A percentile compares a stretch with the other conserved stretches of the same genome.
Evolutionary conservation across 371 early-diverging fungal species (phyloP).

Genomic region (Lichtheimia ornata): DNA sequence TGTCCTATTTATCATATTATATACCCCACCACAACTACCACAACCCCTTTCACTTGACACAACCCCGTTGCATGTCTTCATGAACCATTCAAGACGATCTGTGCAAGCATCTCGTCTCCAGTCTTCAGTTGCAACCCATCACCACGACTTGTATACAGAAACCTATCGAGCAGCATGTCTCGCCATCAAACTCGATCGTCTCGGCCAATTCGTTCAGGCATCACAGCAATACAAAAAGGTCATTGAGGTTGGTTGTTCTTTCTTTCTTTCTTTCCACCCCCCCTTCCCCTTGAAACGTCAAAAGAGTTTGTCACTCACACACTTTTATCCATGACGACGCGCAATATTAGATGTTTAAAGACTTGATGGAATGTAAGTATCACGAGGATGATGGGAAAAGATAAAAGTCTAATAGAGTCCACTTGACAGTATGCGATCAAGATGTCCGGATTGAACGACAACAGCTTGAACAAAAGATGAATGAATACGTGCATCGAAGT

Average conservation of each 20-base stretch:
- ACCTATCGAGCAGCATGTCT: constrained; percentile 49
- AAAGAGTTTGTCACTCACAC: neutral
- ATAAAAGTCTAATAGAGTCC: too few relatives aligned
- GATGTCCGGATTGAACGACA: constrained; percentile 19
- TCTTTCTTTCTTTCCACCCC: neutral
- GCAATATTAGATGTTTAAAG: neutral
- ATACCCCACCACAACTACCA: neutral
- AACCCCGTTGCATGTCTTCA: constrained; percentile 10
- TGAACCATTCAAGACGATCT: constrained; percentile 14
- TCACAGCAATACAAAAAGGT: constrained; percentile 46
- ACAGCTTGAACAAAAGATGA: constrained; percentile 36
- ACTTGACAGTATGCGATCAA: neutral
- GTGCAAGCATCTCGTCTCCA: constrained; percentile 7
- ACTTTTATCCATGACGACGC: too few relatives aligned
- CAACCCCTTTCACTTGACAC: neutral
- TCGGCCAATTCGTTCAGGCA: constrained; percentile 49
- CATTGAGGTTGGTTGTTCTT: constrained; percentile 39
- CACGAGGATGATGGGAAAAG: neutral
- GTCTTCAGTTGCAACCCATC: constrained; percentile 6
- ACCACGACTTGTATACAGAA: constrained; percentile 37
- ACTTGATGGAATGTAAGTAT: neutral
- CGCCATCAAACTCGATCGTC: constrained; percentile 53
- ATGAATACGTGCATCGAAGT: constrained; percentile 40
- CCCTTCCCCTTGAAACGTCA: too few relatives aligned
- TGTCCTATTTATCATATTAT: too few relatives aligned